Evolutionary conservation across 164 flowering plant genomes (phyloP).

Genomic region (Vitis amurensis): DNA sequence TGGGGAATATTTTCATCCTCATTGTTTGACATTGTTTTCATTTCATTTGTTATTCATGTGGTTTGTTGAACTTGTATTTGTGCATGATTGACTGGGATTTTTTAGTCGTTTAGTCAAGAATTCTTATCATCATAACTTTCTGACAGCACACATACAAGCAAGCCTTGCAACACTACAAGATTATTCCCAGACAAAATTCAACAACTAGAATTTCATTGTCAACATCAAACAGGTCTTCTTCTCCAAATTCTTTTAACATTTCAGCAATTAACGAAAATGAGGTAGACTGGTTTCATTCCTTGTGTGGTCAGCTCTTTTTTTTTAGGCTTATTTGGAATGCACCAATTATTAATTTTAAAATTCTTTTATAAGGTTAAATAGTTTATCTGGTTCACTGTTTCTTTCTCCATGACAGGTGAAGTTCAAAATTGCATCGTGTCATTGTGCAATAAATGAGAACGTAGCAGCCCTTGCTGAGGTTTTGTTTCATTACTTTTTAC

Average conservation of each 20-base stretch:
- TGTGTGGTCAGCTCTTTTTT: neutral
- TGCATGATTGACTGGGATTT: neutral
- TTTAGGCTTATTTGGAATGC: too few species aligned
- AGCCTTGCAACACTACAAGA: constrained; percentile 84
- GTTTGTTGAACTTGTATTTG: neutral
- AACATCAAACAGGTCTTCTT: constrained; percentile 72
- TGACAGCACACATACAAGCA: constrained; percentile 79
- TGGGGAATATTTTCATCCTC: too few species aligned
- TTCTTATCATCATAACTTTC: neutral
- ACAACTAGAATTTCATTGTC: constrained; percentile 64
- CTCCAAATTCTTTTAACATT: constrained; percentile 69
- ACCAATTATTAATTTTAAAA: neutral
- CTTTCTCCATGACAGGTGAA: constrained; percentile 59
- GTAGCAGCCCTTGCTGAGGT: constrained; percentile 91
- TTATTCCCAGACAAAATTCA: constrained; percentile 64
- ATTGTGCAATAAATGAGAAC: constrained; percentile 62
- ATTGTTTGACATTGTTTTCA: constrained; percentile 5
- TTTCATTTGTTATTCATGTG: neutral
- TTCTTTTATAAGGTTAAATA: neutral
- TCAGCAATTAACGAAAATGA: constrained; percentile 85
- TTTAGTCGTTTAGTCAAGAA: neutral
- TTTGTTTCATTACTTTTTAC: neutral
- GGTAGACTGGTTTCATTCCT: constrained; percentile 40
- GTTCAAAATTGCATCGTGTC: constrained; percentile 81
- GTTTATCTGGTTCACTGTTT: neutral